These are phyloP conservation scores for Naganishia sp. DNA, from an alignment of 1,284 basidiomycete species.

Conservation along the genomic window DNA sequence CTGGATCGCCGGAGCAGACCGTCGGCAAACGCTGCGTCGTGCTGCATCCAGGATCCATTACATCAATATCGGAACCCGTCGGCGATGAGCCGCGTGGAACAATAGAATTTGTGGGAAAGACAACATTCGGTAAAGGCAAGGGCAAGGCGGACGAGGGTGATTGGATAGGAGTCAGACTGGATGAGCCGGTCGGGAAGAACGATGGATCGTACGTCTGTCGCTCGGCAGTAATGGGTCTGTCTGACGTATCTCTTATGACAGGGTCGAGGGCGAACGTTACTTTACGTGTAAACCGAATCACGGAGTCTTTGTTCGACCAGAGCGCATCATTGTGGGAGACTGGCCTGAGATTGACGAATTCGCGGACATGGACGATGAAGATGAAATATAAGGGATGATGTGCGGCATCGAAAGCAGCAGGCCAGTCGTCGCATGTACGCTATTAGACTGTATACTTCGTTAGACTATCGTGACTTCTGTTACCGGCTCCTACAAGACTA, in stretches of 20 bases:
- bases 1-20: conserved; percentile 38
- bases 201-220: conserved; percentile 76
- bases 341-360: conserved; percentile 76
- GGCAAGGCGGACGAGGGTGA: conserved; percentile 54
- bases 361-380: conserved; percentile 62
- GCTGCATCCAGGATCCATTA: conserved; percentile 46
- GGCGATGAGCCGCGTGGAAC: conserved; percentile 73
- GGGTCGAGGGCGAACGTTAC: conserved; percentile 81
- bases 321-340: conserved; percentile 80
- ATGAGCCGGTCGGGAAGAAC: conserved; percentile 94
- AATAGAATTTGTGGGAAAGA: conserved; percentile 78
- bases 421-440: no score
- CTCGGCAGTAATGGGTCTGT: neutral
- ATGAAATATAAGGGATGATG: conserved; percentile 65
- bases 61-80: conserved; percentile 48
- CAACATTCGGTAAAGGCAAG: conserved; percentile 66
- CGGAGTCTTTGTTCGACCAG: conserved; percentile 84
- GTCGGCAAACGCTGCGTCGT: conserved; percentile 81
- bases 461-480: no score
- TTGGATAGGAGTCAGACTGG: conserved; percentile 94
- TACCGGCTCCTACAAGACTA: no score
- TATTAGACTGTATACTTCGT: no score
- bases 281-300: conserved; percentile 75
- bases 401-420: no score
- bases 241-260: conserved; percentile 48